phyloP scores from a whole-genome alignment of 2,329 filamentous ascomycete species.

The Colletotrichum liriopes region DNA sequence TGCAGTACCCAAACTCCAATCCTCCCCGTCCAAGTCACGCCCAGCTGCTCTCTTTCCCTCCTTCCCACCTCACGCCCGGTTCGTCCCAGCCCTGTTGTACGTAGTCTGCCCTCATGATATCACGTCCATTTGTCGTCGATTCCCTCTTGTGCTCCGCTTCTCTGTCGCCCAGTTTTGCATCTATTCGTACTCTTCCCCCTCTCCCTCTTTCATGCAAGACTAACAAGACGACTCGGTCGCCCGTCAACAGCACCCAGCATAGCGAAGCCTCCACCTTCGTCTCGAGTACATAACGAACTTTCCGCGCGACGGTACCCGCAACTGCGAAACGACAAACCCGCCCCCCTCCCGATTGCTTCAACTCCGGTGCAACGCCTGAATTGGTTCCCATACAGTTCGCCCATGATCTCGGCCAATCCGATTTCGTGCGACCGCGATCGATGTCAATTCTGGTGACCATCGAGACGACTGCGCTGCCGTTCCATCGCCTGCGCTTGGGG shows the following conservation, averaged over 20 bases:
- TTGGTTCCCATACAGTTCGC: slow-evolving; percentile 23
- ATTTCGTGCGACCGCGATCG: slow-evolving; percentile 21
- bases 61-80: slow-evolving; percentile 36
- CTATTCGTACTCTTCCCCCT: not conserved
- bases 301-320: slow-evolving; percentile 41
- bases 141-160: slow-evolving; percentile 31
- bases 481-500: slow-evolving; percentile 28
- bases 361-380: slow-evolving; percentile 2
- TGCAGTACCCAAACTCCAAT: slow-evolving; percentile 29
- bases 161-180: slow-evolving; percentile 11
- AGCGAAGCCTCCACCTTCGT: slow-evolving; percentile 40
- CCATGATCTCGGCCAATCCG: slow-evolving; percentile 17
- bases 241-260: slow-evolving; percentile 28
- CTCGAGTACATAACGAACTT: slow-evolving; percentile 40
- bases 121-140: slow-evolving; percentile 31
- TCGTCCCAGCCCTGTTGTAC: slow-evolving; percentile 42
- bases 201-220: slow-evolving; percentile 16
- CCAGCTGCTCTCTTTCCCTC: slow-evolving; percentile 25
- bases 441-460: slow-evolving; percentile 30
- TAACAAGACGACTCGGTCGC: slow-evolving; percentile 38
- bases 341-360: slow-evolving; percentile 15
- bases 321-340: slow-evolving; percentile 41
- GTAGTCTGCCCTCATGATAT: slow-evolving; percentile 41
- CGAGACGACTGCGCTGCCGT: slow-evolving; percentile 19
- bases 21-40: slow-evolving; percentile 32